Percentiles rank a stretch among this genome's conserved stretches.
These are phyloP conservation scores for Zymoseptoria passerinii DNA, from an alignment of 2,329 filamentous ascomycete genomes.

Conservation along the genomic window DNA sequence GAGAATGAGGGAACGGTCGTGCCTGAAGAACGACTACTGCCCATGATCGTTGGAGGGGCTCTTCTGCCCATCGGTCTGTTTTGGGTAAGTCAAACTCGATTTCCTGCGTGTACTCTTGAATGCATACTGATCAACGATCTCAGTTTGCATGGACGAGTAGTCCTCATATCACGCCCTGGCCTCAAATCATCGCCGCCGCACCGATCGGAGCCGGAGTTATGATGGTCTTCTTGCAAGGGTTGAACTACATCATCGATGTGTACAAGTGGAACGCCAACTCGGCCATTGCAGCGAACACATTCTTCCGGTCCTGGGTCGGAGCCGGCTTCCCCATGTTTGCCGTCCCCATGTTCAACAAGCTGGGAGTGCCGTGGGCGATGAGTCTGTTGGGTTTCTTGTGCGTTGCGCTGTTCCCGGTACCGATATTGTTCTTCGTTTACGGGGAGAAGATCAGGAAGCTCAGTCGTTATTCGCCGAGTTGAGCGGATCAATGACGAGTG, in stretches of 20 bases:
- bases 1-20: conserved; percentile 13
- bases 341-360: conserved; percentile 28
- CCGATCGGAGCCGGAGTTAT: conserved; percentile 33
- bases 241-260: conserved; percentile 39
- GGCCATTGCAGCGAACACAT: conserved; percentile 31
- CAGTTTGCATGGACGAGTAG: conserved; percentile 37
- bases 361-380: conserved; percentile 28
- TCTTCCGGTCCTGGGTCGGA: conserved; percentile 24
- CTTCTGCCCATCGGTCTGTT: conserved; percentile 38
- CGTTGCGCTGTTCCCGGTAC: conserved; percentile 21
- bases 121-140: neutral
- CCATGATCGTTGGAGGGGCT: conserved; percentile 38
- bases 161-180: conserved; percentile 33
- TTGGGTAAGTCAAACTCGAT: conserved; percentile 21
- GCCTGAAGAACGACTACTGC: conserved; percentile 39
- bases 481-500: neutral
- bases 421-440: conserved; percentile 23
- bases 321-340: conserved; percentile 30
- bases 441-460: conserved; percentile 20
- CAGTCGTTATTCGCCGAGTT: neutral
- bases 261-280: conserved; percentile 33
- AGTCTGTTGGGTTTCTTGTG: conserved; percentile 26
- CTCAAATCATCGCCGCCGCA: conserved; percentile 33
- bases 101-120: neutral
- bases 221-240: conserved; percentile 31